These are phyloP conservation scores for Chrysoporthe deuterocubensis DNA, from an alignment of 2,329 filamentous ascomycete species.

Conservation along the genomic window DNA sequence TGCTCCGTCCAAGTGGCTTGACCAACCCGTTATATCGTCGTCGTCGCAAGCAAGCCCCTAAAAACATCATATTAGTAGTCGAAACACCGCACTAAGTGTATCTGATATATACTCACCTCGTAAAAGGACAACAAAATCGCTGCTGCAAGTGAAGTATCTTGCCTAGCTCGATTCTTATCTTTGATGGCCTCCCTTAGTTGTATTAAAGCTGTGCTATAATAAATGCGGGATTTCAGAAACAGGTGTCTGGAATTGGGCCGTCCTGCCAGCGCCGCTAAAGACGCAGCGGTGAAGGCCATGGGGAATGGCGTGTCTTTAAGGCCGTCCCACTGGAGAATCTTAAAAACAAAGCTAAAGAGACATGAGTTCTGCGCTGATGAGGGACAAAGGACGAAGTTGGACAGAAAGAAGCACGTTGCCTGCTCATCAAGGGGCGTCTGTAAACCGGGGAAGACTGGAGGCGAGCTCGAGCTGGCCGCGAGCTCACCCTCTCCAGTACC, in stretches of 20 bases:
- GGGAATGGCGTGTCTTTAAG: slow-evolving; percentile 32
- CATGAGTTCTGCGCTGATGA: slow-evolving; percentile 30
- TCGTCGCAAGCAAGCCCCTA: slow-evolving; percentile 31
- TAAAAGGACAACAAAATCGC: slow-evolving; percentile 34
- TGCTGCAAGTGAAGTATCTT: slow-evolving; percentile 32
- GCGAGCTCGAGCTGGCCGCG: background rate
- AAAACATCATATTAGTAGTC: background rate
- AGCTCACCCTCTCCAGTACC: background rate
- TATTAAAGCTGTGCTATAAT: slow-evolving; percentile 33
- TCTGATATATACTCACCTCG: slow-evolving; percentile 24
- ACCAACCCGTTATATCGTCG: slow-evolving; percentile 29
- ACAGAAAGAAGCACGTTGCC: slow-evolving; percentile 34
- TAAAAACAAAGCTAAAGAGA: slow-evolving; percentile 32
- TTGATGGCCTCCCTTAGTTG: slow-evolving; percentile 32
- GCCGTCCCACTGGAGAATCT: slow-evolving; percentile 29
- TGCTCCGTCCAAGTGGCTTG: slow-evolving; percentile 33
- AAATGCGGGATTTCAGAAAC: slow-evolving; percentile 30
- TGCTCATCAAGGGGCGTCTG: slow-evolving; percentile 34
- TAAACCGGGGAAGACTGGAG: slow-evolving; percentile 11
- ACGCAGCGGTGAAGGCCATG: slow-evolving; percentile 32
- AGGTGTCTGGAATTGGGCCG: slow-evolving; percentile 32
- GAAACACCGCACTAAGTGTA: background rate
- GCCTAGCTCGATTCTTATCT: slow-evolving; percentile 28
- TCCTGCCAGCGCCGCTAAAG: slow-evolving; percentile 33
- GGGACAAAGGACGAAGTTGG: slow-evolving; percentile 33